phyloP scores from a whole-genome alignment of 2,329 filamentous ascomycete genomes.

The Fragosphaeria purpurea region DNA sequence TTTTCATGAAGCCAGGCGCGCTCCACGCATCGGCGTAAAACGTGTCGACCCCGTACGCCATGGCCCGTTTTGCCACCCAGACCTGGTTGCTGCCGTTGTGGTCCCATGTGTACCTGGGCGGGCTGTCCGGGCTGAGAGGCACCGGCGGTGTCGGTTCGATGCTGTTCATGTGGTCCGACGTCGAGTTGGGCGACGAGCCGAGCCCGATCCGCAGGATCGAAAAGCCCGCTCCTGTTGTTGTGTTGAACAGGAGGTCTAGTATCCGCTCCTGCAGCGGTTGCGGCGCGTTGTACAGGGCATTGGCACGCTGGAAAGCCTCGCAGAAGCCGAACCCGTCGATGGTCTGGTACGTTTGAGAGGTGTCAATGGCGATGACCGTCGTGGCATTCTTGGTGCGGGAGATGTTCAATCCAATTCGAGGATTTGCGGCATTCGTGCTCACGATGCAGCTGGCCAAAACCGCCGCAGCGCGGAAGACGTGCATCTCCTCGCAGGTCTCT shows the following conservation, averaged over 20 bases:
- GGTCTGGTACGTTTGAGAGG: slow-evolving; percentile 18
- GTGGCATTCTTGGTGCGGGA: too few relatives aligned
- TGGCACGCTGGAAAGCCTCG: slow-evolving; percentile 35
- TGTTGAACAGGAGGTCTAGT: slow-evolving; percentile 36
- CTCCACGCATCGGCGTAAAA: slow-evolving; percentile 42
- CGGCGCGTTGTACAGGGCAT: slow-evolving; percentile 26
- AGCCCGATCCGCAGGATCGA: slow-evolving; percentile 31
- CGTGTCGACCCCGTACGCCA: slow-evolving; percentile 25
- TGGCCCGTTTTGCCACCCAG: slow-evolving; percentile 29
- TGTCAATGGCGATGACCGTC: too few relatives aligned
- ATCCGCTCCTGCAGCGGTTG: slow-evolving; percentile 22
- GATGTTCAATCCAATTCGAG: too few relatives aligned
- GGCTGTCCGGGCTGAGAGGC: slow-evolving; percentile 13
- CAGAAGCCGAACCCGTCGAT: slow-evolving; percentile 41
- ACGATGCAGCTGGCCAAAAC: too few relatives aligned
- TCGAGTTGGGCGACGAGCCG: slow-evolving; percentile 1
- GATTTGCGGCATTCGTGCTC: too few relatives aligned
- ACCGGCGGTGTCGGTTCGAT: slow-evolving; percentile 24
- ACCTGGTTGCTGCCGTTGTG: slow-evolving; percentile 29
- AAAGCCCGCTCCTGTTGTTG: slow-evolving; percentile 35
- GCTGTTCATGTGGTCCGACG: slow-evolving; percentile 20
- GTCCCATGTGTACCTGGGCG: slow-evolving; percentile 25
- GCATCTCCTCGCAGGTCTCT: too few relatives aligned
- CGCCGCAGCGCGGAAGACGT: too few relatives aligned
- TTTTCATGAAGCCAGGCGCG: slow-evolving; percentile 42